Conservation (phyloP, 768 basidiomycete genomes). For the Galerina sulciceps region DNA sequence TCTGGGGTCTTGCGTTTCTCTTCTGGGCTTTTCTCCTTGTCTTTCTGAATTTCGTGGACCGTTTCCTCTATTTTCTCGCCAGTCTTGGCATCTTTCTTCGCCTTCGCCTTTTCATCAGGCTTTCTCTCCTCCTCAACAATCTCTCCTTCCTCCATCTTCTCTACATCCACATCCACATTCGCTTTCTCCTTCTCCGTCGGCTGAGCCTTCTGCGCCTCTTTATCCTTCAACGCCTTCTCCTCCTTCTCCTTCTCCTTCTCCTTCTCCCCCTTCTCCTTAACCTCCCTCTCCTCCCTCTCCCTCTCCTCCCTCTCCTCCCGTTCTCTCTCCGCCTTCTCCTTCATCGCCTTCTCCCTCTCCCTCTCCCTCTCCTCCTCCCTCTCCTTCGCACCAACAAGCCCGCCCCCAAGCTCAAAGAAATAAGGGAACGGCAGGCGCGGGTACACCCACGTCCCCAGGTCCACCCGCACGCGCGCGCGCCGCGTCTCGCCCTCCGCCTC, state of each 20-base stretch:
- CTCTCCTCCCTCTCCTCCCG: conserved; percentile 17
- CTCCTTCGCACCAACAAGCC: conserved; percentile 24
- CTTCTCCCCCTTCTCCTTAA: conserved; percentile 15
- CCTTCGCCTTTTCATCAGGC: conserved; percentile 17
- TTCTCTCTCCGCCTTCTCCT: conserved; percentile 17
- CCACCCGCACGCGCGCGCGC: conserved; percentile 34
- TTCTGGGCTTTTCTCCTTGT: background rate
- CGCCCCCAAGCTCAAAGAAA: conserved; percentile 42
- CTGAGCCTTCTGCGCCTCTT: conserved; percentile 13
- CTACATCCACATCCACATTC: conserved; percentile 6
- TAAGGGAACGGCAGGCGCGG: conserved; percentile 65
- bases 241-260: conserved; percentile 12
- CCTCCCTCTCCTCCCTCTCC: conserved; percentile 18
- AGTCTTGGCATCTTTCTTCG: conserved; percentile 12
- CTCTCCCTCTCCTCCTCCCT: conserved; percentile 24
- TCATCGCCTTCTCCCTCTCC: conserved; percentile 16
- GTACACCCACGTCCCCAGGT: conserved; percentile 62
- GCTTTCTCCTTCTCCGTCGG: conserved; percentile 21
- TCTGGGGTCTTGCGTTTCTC: background rate
- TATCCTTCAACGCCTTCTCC: conserved; percentile 9
- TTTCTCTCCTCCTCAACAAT: conserved; percentile 17
- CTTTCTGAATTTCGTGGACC: background rate
- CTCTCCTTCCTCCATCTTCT: conserved; percentile 21
- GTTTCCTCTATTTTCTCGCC: conserved; percentile 12
- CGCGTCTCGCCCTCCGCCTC: conserved; percentile 30